Evolutionary conservation across 441 rosid genomes (phyloP).

Genomic region (Croton laevigatus): DNA sequence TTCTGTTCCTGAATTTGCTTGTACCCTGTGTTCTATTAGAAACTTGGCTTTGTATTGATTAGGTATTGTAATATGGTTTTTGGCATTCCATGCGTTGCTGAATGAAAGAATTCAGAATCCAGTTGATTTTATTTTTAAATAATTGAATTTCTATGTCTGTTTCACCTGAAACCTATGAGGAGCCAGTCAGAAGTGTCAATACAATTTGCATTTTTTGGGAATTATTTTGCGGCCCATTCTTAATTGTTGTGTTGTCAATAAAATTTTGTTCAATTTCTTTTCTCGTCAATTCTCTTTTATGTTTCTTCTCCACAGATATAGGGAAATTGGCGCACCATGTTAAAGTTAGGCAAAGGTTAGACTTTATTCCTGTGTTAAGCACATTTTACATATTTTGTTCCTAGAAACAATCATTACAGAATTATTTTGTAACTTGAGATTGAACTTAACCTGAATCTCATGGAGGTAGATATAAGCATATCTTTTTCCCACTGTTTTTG

Average conservation of each 20-base stretch:
- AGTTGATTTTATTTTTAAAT: too few species aligned
- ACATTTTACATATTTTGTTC: not conserved
- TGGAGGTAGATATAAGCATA: not conserved
- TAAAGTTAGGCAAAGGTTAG: conserved; percentile 90
- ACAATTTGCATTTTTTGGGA: not conserved
- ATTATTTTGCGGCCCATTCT: not conserved
- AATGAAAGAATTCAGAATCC: not conserved
- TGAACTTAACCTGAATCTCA: not conserved
- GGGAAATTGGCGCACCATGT: conserved; percentile 62
- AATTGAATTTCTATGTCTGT: not conserved
- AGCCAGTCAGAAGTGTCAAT: not conserved
- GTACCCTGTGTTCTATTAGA: not conserved
- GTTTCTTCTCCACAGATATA: conserved; percentile 46
- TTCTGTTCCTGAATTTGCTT: not conserved
- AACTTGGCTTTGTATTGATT: not conserved
- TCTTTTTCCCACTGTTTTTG: not conserved
- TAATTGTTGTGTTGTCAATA: not conserved
- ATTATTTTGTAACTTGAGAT: not conserved
- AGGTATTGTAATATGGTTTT: not conserved
- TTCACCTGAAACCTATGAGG: not conserved
- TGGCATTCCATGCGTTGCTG: not conserved
- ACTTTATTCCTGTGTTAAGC: conserved; percentile 11
- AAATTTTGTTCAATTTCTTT: not conserved
- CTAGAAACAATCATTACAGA: not conserved
- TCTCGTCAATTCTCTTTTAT: not conserved